Evolutionary conservation across 805 yeast genomes (phyloP).

Genomic region (Metahyphopichia silvanorum): DNA sequence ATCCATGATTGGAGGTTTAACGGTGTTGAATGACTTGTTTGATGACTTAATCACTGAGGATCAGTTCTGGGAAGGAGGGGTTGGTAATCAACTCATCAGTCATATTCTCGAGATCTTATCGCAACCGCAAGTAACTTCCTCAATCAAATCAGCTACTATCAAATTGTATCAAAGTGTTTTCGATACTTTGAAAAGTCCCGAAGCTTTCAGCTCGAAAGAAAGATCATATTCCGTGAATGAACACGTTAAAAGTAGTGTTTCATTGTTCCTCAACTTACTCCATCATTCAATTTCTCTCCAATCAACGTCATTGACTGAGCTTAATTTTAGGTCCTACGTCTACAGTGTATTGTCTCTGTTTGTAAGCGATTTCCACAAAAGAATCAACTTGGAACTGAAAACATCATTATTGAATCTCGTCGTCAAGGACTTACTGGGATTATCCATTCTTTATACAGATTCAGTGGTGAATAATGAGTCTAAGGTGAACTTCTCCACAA

Average conservation of each 20-base stretch:
- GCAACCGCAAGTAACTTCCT: constrained; percentile 22
- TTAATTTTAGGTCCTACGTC: constrained; percentile 22
- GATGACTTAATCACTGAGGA: constrained; percentile 85
- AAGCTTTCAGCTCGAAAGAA: constrained; percentile 34
- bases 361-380: constrained; percentile 26
- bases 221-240: constrained; percentile 35
- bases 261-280: constrained; percentile 15
- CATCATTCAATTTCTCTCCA: constrained; percentile 8
- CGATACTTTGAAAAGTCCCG: constrained; percentile 50
- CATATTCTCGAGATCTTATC: constrained; percentile 45
- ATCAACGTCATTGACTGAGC: constrained; percentile 9
- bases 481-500: constrained; percentile 3
- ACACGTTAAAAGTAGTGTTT: constrained; percentile 15
- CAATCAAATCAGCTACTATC: constrained; percentile 46
- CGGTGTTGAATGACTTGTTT: constrained; percentile 70
- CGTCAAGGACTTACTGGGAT: constrained; percentile 20
- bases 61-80: constrained; percentile 76
- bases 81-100: constrained; percentile 53
- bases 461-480: constrained; percentile 8
- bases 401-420: constrained; percentile 10
- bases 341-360: constrained; percentile 23
- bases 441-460: constrained; percentile 10
- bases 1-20: constrained; percentile 50
- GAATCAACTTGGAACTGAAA: constrained; percentile 15
- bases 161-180: constrained; percentile 53